Conservation (phyloP, 139 green algal genomes). For the Micromonas pusilla region DNA sequence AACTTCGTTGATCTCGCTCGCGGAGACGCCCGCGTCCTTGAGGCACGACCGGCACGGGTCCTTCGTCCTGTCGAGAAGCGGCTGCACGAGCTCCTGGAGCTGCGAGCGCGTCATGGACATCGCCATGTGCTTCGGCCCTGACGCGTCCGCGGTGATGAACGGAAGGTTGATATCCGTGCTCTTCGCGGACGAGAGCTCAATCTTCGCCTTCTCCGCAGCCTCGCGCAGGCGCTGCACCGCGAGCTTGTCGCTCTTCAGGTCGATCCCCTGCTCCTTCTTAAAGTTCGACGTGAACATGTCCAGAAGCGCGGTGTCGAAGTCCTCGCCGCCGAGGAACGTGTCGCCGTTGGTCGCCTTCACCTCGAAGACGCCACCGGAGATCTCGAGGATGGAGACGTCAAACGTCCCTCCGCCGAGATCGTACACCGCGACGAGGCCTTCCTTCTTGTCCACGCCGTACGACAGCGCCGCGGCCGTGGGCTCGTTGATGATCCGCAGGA, state of each 20-base stretch:
- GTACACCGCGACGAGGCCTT: slow-evolving; percentile 89
- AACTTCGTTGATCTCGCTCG: slow-evolving; percentile 91
- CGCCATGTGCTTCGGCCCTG: slow-evolving; percentile 77
- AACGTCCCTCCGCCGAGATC: slow-evolving; percentile 93
- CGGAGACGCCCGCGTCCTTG: slow-evolving; percentile 72
- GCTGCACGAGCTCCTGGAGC: slow-evolving; percentile 75
- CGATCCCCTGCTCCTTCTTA: slow-evolving; percentile 85
- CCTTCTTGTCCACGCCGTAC: slow-evolving; percentile 95
- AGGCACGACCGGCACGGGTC: slow-evolving; percentile 75
- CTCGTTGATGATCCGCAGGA: slow-evolving; percentile 98
- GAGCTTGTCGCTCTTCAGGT: slow-evolving; percentile 87
- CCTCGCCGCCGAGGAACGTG: slow-evolving; percentile 97
- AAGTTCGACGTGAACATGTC: slow-evolving; percentile 62
- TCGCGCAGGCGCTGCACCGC: slow-evolving; percentile 91
- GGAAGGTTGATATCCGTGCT: slow-evolving; percentile 97
- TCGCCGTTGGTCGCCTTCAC: slow-evolving; percentile 99
- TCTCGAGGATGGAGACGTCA: slow-evolving; percentile 97
- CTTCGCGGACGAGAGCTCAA: slow-evolving; percentile 80
- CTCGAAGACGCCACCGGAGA: slow-evolving; percentile 91
- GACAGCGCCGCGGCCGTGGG: slow-evolving; percentile 90
- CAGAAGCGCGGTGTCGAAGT: slow-evolving; percentile 93
- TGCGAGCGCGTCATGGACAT: slow-evolving; percentile 71
- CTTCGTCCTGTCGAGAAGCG: slow-evolving; percentile 86
- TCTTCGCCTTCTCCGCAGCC: slow-evolving; percentile 94
- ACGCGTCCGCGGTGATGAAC: slow-evolving; percentile 97